Evolutionary conservation across 805 yeast species (phyloP), one percentile per base, ranked within the genome.

Genomic region (Brettanomyces custersianus): DNA sequence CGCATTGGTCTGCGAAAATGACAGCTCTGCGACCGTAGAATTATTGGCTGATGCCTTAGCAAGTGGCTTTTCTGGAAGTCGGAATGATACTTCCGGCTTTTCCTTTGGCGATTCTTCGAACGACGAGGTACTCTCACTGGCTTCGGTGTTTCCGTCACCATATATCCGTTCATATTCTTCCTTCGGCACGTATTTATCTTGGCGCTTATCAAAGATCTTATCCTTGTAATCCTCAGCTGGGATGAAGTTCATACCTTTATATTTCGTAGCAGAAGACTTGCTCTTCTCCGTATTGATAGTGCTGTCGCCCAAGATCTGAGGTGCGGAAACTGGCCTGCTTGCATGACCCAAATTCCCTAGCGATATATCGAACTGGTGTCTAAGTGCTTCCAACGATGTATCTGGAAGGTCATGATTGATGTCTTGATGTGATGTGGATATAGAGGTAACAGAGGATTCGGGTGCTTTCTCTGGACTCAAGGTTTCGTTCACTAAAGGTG

Each of bases 1-100:
- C 33, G 52, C 60, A 38, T 64, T 64, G 0, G 72, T 60, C 42
- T 70, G 68, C 2, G 74, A 59, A 44, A 72, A 73, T 3, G 77
- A 66, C 4, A 68, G 36, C 31, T 70, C 68, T 4, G 20, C 29
- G 19, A 18, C 17, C 9, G n/a, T 28, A 7, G 32, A 25, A 25
- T 25, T 17, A 25, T 25, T 25, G n/a, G n/a, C 28, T 25, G n/a
- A 25, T 25, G 28, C 2, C 28, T 25, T 25, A 17, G 28, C 6
- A 11, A 13, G n/a, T 25, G 28, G 28, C 17, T 25, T n/a, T 25
- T 6, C 28, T 25, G n/a, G 13, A 25, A 25, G 6, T 6, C 6
- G 28, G 6, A 12, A 17, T 25, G 7, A 6, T 8, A 11, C n/a
- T 17, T 30, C 33, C 33, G 22, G 8, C 12, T 19, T 25, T 7